Percentiles rank a stretch among this genome's conserved stretches.
These are phyloP conservation scores for Tetradesmus lagerheimii DNA, from an alignment of 139 green algal species.

Conservation along the genomic window DNA sequence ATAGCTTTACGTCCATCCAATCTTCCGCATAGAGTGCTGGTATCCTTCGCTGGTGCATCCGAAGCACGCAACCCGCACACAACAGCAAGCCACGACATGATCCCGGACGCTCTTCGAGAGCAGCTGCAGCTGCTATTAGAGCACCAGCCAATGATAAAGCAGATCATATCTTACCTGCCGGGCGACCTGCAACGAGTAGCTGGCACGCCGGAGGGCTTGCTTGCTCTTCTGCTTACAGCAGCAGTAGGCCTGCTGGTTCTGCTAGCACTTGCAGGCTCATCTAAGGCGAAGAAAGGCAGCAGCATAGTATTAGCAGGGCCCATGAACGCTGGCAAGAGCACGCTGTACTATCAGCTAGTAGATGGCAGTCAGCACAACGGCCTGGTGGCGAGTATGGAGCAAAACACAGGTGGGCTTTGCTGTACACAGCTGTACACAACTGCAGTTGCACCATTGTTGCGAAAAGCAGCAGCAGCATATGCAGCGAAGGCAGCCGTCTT, in stretches of 20 bases:
- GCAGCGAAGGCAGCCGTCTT: too few relatives aligned
- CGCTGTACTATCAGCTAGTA: conserved; percentile 80
- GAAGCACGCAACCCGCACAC: background rate
- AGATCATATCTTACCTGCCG: conserved; percentile 6
- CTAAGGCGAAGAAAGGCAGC: conserved; percentile 38
- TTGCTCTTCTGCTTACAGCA: conserved; percentile 19
- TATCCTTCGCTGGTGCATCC: background rate
- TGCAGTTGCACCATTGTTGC: too few relatives aligned
- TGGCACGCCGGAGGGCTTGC: conserved; percentile 32
- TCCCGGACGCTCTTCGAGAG: background rate
- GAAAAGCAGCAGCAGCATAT: too few relatives aligned
- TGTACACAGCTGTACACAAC: background rate
- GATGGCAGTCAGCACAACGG: conserved; percentile 66
- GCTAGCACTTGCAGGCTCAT: background rate
- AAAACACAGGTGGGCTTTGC: conserved; percentile 3
- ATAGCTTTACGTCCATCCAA: too few relatives aligned
- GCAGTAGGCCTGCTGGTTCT: conserved; percentile 11
- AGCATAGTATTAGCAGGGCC: conserved; percentile 77
- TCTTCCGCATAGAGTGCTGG: too few relatives aligned
- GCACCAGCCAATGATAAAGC: conserved; percentile 3
- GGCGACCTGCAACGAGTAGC: conserved; percentile 1
- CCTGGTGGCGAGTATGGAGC: conserved; percentile 54
- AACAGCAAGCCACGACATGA: conserved; percentile 1
- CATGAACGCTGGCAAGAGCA: conserved; percentile 82
- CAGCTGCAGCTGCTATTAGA: conserved; percentile 22